These are phyloP conservation scores for Chlorencoelia australis DNA, from an alignment of 2,329 filamentous ascomycete species.

Conservation along the genomic window DNA sequence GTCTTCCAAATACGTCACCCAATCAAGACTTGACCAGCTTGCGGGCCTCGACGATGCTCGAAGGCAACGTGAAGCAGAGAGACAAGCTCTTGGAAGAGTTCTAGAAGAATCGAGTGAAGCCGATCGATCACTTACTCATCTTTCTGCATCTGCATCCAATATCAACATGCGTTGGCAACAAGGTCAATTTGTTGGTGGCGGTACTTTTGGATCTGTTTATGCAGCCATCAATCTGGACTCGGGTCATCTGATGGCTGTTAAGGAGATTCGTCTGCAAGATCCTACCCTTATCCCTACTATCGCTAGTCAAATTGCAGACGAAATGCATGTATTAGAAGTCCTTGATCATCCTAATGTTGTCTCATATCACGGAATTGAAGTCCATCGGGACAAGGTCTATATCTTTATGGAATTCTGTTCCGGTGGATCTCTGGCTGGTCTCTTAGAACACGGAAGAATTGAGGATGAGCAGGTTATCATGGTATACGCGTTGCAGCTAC, in stretches of 20 bases:
- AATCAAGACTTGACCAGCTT: constrained; percentile 65
- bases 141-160: constrained; percentile 90
- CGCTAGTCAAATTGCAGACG: constrained; percentile 86
- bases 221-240: constrained; percentile 95
- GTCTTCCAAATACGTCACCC: constrained; percentile 62
- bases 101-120: constrained; percentile 93
- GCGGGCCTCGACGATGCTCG: constrained; percentile 67
- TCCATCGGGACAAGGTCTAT: constrained; percentile 97
- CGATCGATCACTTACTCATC: constrained; percentile 84
- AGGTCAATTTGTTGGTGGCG: constrained; percentile 94
- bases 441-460: constrained; percentile 91
- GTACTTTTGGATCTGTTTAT: constrained; percentile 95
- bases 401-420: constrained; percentile 99
- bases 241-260: constrained; percentile 94
- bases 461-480: constrained; percentile 97
- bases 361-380: constrained; percentile 95
- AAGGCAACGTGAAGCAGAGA: constrained; percentile 71
- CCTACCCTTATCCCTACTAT: constrained; percentile 92
- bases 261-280: constrained; percentile 94
- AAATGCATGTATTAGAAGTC: constrained; percentile 93
- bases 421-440: constrained; percentile 77
- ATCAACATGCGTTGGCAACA: constrained; percentile 96
- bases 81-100: constrained; percentile 80
- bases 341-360: constrained; percentile 97
- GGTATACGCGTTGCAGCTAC: constrained; percentile 88